phyloP scores from a whole-genome alignment of 2,329 filamentous ascomycete species.

The Ophiostoma ulmi region DNA sequence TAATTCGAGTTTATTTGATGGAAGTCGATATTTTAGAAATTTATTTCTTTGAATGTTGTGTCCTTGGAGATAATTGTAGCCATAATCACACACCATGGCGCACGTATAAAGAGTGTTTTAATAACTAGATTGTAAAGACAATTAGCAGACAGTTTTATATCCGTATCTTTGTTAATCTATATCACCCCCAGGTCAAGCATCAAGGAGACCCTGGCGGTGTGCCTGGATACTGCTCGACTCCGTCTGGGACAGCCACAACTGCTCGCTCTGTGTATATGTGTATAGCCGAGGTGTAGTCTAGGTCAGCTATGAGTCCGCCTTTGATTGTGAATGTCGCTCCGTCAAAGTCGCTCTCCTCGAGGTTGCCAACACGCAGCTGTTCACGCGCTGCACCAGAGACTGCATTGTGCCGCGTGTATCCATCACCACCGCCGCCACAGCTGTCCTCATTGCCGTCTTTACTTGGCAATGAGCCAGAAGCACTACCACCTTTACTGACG shows the following conservation, averaged over 20 bases:
- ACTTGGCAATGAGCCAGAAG: neutral
- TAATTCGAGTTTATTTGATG: too few relatives aligned
- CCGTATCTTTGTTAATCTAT: neutral
- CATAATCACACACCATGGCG: too few relatives aligned
- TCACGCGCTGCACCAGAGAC: neutral
- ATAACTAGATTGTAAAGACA: too few relatives aligned
- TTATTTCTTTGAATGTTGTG: too few relatives aligned
- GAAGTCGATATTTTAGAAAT: too few relatives aligned
- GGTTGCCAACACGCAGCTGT: neutral
- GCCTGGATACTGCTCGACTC: neutral
- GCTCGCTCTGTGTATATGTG: constrained; percentile 41
- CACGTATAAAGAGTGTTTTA: neutral
- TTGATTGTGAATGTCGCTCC: constrained; percentile 40
- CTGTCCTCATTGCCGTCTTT: neutral
- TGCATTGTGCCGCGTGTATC: neutral
- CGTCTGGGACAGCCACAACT: neutral
- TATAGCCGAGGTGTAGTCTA: constrained; percentile 38
- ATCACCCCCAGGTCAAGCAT: neutral
- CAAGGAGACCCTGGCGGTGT: neutral
- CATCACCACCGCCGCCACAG: constrained; percentile 19
- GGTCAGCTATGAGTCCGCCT: constrained; percentile 40
- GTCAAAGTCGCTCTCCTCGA: neutral
- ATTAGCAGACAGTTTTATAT: too few relatives aligned
- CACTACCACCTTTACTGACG: neutral
- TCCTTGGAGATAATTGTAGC: too few relatives aligned